phyloP scores from a whole-genome alignment of 2,329 filamentous ascomycete species.

The Aspergillus pseudoviridinutans region DNA sequence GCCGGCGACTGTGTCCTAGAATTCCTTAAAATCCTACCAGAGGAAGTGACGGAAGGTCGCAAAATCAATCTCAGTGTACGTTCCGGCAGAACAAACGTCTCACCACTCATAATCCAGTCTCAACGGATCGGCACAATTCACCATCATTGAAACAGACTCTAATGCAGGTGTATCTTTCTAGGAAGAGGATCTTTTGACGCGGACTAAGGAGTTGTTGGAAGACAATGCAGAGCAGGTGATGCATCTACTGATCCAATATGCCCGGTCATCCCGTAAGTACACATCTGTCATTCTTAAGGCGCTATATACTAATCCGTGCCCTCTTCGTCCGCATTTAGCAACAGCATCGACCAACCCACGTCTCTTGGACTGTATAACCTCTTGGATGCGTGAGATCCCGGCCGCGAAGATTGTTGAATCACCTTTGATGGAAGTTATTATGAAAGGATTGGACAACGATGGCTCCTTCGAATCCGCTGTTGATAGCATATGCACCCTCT shows the following conservation, averaged over 20 bases:
- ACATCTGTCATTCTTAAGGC: background rate
- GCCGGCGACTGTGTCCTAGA: slow-evolving; percentile 85
- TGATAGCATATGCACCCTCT: slow-evolving; percentile 88
- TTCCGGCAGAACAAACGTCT: slow-evolving; percentile 50
- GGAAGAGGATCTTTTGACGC: slow-evolving; percentile 89
- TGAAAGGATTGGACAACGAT: slow-evolving; percentile 72
- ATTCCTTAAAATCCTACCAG: slow-evolving; percentile 92
- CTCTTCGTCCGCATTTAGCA: slow-evolving; percentile 44
- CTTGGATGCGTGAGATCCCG: slow-evolving; percentile 92
- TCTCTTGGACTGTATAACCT: slow-evolving; percentile 91
- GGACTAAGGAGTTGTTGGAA: slow-evolving; percentile 84
- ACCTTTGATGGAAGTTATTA: slow-evolving; percentile 74
- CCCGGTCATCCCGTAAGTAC: slow-evolving; percentile 75
- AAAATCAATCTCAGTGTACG: slow-evolving; percentile 99
- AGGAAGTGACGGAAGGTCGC: slow-evolving; percentile 98
- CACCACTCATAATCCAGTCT: slow-evolving; percentile 40
- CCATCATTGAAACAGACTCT: slow-evolving; percentile 37
- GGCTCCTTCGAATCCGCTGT: slow-evolving; percentile 80
- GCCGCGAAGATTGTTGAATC: slow-evolving; percentile 79
- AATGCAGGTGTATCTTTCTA: slow-evolving; percentile 51
- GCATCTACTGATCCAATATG: slow-evolving; percentile 80
- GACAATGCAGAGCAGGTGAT: slow-evolving; percentile 89
- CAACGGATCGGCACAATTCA: slow-evolving; percentile 26
- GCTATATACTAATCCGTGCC: slow-evolving; percentile 14
- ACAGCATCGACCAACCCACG: slow-evolving; percentile 80